These are phyloP conservation scores for Arabidopsis hybrid DNA, from an alignment of 441 rosid species.

Conservation along the genomic window DNA sequence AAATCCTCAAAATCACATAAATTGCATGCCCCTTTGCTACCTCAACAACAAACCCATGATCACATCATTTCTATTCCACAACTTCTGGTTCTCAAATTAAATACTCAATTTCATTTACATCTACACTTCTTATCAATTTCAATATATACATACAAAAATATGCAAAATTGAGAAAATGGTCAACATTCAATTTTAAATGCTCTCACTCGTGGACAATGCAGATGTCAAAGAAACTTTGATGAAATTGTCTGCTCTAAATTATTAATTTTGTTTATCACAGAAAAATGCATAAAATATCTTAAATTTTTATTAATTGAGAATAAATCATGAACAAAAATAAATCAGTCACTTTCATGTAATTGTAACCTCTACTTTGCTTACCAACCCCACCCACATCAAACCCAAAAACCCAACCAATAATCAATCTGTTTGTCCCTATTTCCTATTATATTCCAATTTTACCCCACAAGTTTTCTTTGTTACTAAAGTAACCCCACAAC, in stretches of 20 bases:
- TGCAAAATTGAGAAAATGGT: background rate
- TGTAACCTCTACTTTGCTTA: conserved; percentile 33
- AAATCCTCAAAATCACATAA: background rate
- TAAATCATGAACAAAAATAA: background rate
- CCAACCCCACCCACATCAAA: conserved; percentile 38
- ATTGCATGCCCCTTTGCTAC: background rate
- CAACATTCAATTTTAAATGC: conserved; percentile 4
- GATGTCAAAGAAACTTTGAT: background rate
- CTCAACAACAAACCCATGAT: conserved; percentile 1
- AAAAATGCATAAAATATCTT: conserved; percentile 14
- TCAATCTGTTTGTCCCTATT: background rate
- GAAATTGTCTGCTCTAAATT: background rate
- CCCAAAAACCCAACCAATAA: conserved; percentile 27
- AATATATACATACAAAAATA: background rate
- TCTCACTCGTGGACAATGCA: background rate
- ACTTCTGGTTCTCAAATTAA: background rate
- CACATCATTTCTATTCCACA: conserved; percentile 9
- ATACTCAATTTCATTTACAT: background rate
- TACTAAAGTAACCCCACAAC: background rate
- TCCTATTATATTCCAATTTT: background rate
- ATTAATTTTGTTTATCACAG: background rate
- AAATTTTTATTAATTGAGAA: background rate
- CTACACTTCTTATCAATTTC: background rate
- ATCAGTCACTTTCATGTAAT: conserved; percentile 30
- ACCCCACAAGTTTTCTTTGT: background rate